These are phyloP conservation scores for Sphagnurus paluster DNA, from an alignment of 1,284 basidiomycete species.

Conservation along the genomic window DNA sequence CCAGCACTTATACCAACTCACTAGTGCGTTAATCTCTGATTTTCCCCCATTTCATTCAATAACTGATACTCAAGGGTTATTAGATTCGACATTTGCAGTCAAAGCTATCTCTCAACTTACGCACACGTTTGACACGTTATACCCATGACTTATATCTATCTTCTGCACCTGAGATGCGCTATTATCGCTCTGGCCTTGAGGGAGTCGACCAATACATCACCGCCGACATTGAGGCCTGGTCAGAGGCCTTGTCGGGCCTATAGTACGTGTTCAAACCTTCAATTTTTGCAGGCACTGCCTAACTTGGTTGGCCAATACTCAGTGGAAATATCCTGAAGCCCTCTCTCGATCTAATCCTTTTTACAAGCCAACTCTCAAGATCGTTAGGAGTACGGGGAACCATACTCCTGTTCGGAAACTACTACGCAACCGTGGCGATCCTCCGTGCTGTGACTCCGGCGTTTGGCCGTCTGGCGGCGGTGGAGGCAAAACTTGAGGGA, in stretches of 20 bases:
- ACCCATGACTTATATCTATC: slow-evolving; percentile 92
- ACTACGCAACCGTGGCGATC: slow-evolving; percentile 84
- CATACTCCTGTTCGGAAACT: slow-evolving; percentile 78
- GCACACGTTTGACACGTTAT: slow-evolving; percentile 89
- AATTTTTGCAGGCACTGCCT: no score
- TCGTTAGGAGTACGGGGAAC: slow-evolving; percentile 85
- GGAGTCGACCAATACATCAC: slow-evolving; percentile 92
- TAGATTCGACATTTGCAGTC: slow-evolving; percentile 90
- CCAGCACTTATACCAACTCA: slow-evolving; percentile 94
- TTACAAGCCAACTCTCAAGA: slow-evolving; percentile 88
- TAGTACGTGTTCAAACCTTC: slow-evolving; percentile 61
- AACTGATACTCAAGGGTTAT: not conserved
- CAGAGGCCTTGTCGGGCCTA: slow-evolving; percentile 83
- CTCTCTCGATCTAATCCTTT: slow-evolving; percentile 88
- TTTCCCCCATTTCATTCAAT: not conserved
- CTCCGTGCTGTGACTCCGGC: slow-evolving; percentile 88
- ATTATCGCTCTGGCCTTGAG: slow-evolving; percentile 74
- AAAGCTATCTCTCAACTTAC: slow-evolving; percentile 83
- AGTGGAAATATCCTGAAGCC: slow-evolving; percentile 88
- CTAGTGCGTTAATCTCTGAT: slow-evolving; percentile 57
- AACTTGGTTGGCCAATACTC: not conserved
- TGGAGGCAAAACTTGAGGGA: slow-evolving; percentile 86
- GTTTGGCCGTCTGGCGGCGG: slow-evolving; percentile 89
- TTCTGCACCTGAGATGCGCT: slow-evolving; percentile 64
- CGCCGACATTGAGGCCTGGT: slow-evolving; percentile 90